Conservation (phyloP, 2,329 filamentous ascomycete genomes). For the Rhexocercosporidium sp. region DNA sequence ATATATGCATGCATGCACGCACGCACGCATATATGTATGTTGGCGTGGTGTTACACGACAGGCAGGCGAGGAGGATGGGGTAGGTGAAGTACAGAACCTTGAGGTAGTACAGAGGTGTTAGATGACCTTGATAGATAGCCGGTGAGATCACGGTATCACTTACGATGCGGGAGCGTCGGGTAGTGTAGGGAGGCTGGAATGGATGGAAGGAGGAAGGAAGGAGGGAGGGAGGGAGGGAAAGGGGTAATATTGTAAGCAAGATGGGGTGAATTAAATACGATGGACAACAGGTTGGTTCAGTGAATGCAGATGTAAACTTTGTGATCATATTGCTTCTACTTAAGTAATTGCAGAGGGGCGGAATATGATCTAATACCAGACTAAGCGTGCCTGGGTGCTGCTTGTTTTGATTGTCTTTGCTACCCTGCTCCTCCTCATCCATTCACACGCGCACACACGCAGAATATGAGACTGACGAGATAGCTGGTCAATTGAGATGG, state of each 20-base stretch:
- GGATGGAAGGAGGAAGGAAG: no score
- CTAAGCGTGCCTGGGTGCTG: neutral
- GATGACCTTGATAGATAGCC: neutral
- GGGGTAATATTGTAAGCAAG: neutral
- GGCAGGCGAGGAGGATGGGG: neutral
- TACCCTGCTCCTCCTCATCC: slow-evolving; percentile 1
- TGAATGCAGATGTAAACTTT: neutral
- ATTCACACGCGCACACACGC: neutral
- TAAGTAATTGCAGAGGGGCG: neutral
- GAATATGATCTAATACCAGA: neutral
- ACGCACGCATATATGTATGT: no score
- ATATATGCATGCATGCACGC: neutral
- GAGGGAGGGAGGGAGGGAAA: neutral
- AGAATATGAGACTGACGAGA: neutral
- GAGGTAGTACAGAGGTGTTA: neutral
- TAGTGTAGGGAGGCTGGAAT: no score
- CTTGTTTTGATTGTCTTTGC: neutral
- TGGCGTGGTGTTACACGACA: neutral
- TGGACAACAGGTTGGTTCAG: neutral
- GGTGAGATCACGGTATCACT: neutral
- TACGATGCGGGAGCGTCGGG: neutral
- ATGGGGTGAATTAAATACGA: neutral
- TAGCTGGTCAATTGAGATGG: neutral
- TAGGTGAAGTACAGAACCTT: neutral
- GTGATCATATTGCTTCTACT: neutral